phyloP scores from a whole-genome alignment of 2,329 filamentous ascomycete species.

The Cercospora citrullina region DNA sequence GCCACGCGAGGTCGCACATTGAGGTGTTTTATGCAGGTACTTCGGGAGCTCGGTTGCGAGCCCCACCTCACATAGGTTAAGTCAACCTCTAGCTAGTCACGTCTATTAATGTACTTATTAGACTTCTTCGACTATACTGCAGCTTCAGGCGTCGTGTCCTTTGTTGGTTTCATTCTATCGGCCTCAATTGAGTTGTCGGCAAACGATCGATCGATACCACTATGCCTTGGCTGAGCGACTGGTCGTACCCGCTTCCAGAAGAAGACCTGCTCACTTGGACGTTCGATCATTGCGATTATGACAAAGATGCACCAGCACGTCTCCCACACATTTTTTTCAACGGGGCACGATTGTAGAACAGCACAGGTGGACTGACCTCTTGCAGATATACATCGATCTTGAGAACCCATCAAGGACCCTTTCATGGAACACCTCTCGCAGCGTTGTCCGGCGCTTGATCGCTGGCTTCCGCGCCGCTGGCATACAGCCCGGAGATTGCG shows the following conservation, averaged over 20 bases:
- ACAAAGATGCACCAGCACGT: constrained; percentile 40
- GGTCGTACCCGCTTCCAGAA: constrained; percentile 43
- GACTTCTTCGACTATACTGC: background rate
- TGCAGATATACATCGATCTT: background rate
- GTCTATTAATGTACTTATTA: background rate
- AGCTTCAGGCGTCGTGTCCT: background rate
- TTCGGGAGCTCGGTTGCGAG: background rate
- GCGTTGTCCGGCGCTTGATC: background rate
- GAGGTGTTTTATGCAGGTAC: background rate
- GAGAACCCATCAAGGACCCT: background rate
- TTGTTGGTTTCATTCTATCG: background rate
- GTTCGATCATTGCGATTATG: constrained; percentile 52
- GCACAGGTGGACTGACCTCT: background rate
- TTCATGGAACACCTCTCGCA: background rate
- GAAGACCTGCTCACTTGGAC: constrained; percentile 57
- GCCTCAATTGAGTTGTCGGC: background rate
- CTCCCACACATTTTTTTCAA: background rate
- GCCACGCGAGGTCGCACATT: background rate
- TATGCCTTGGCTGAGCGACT: constrained; percentile 17
- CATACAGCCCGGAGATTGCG: constrained; percentile 48
- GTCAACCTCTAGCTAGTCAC: background rate
- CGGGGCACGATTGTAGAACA: no score
- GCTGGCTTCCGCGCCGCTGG: background rate
- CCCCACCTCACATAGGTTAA: background rate
- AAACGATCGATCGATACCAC: background rate